Base-by-base conservation (phyloP, 2,329 filamentous ascomycete genomes). In the Trichoderma citrinoviride region DNA sequence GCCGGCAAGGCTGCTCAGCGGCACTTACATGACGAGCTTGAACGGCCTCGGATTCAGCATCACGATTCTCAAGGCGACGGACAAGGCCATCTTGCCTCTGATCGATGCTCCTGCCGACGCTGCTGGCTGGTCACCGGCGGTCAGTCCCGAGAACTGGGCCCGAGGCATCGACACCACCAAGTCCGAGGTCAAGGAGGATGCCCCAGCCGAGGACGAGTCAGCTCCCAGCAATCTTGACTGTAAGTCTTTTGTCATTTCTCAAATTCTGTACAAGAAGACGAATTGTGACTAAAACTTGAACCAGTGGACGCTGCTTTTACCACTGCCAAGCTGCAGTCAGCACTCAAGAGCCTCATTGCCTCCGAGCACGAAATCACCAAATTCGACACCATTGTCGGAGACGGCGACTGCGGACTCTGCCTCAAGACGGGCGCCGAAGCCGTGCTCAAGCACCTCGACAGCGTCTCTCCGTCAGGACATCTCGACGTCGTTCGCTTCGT, bases 31-130 rank as follows among this genome's bases (percentile, higher is more conserved):
- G 82, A 91, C 89, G 21, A 90, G 87, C 67, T 76, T 92, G 67
- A 91, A 92, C 69, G 88, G 87, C 1, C 79, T 90, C 8, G 89
- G 89, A 5, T 91, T 92, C 77, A 90, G 87, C 68, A 84, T 90
- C 65, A 88, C 87, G 2, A 72, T 68, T 25, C 55, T 67, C n/a
- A 67, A 68, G 41, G 57, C 68, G 10, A 52, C 54, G 2, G 67
- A 67, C 25, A 88, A 85, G 73, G 78, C 89, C 10, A 82, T 90
- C 76, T 76, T 91, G 8, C 83, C 90, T 65, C 79, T 91, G 46
- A 78, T 92, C 10, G 89, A 91, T 74, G 86, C 86, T 4, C 86
- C 88, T 2, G 84, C 85, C 2, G 87, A 90, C 73, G 87, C 87
- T 1, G 81, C 84, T 47, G 89, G 88, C 44, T 91, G 89, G 89